Base-by-base conservation (phyloP, 1,139 yeast genomes). In the Blastobotrys persicus region DNA sequence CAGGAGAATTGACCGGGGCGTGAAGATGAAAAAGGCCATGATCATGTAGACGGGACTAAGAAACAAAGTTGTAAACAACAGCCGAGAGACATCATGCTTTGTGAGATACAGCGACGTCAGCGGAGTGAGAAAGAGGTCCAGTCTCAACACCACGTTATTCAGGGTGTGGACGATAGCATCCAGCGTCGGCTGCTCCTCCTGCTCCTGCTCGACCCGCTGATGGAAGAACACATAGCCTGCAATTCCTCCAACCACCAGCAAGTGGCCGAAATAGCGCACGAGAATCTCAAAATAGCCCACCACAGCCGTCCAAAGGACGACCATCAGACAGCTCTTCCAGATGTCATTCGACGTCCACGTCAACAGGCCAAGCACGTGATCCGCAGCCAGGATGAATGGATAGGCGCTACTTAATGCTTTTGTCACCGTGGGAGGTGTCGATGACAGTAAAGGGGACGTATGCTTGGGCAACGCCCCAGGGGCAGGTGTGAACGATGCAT, bases 291-390 rank as follows among this genome's bases (percentile, higher is more conserved):
- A 85, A 67, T 91, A 88, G 28, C 86, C 69, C 26, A 88, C 88
- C 9, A 77, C 63, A 7, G 85, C 71, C 1, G 81, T 71, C 67
- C 79, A 84, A 13, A 75, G 58, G 18, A 81, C 72, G 28, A 86
- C 79, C 40, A 85, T 62, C 31, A 88, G 73, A 23, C 87, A 71
- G 58, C 89, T 83, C 53, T 84, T 71, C 88, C 94, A 88, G 43
- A 78, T 75, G 66, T 88, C 95, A 40, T 85, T 91, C 53, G 84
- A 83, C 1, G 97, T 88, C 98, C 98, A 92, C 0, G 98, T 91
- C 28, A 87, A 68, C 31, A 91, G 75, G 33, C 89, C 80, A 48
- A 89, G 72, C 5, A 79, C 55, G 58, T 83, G 81, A 65, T 89
- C 88, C 9, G 82, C 80, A 3, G 87, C 77, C 41, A 86, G 74